phyloP scores from a whole-genome alignment of 202 grass and related monocot species.

The Eragrostis tef region DNA sequence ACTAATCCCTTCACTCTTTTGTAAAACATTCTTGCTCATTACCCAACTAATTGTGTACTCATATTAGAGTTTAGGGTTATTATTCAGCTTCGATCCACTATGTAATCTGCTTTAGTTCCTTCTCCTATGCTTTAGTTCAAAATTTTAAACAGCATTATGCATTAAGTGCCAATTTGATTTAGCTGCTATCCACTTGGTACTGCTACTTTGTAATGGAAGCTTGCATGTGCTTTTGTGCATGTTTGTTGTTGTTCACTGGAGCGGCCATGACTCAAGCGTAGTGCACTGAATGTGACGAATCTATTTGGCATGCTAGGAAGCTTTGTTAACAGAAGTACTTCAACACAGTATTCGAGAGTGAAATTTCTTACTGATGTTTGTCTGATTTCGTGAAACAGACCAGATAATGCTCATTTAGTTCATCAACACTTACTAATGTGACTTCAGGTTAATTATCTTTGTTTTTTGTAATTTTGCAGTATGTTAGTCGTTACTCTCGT shows the following conservation, averaged over 20 bases:
- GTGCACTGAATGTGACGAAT: not conserved
- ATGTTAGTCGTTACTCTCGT: constrained; percentile 77
- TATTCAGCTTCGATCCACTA: not conserved
- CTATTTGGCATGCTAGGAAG: not conserved
- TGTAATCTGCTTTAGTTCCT: no score
- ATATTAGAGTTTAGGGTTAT: not conserved
- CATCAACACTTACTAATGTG: not conserved
- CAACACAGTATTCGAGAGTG: constrained; percentile 5
- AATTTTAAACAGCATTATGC: no score
- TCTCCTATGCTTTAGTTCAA: no score
- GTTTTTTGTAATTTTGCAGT: constrained; percentile 53
- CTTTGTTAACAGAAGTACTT: constrained; percentile 19
- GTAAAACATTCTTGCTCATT: not conserved
- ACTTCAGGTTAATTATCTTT: not conserved
- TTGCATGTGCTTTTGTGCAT: not conserved
- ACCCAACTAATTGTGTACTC: not conserved
- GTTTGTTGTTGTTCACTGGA: not conserved
- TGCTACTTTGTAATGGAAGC: not conserved
- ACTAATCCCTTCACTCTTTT: not conserved
- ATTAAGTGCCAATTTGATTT: constrained; percentile 21
- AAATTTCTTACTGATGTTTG: constrained; percentile 30
- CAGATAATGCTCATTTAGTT: not conserved
- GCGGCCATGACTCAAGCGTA: not conserved
- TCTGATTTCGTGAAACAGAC: constrained; percentile 12
- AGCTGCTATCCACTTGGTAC: not conserved